Base-by-base conservation (phyloP, 2,329 filamentous ascomycete genomes). In the Ophiostoma novo-ulmi region DNA sequence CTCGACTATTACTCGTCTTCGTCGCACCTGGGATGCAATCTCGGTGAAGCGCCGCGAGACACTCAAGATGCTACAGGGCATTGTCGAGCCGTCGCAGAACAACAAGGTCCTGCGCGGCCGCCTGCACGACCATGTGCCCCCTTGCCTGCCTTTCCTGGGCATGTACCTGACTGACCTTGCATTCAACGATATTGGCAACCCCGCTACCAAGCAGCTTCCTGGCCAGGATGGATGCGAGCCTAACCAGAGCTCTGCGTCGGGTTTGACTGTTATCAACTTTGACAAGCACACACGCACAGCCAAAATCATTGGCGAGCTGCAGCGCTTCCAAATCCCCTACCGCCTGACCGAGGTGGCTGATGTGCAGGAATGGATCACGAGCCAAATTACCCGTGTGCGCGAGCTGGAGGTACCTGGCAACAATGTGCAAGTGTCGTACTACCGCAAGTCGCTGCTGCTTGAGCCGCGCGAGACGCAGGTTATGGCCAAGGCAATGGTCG, bases 81-180 rank as follows among this genome's bases (percentile, higher is more conserved):
- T 97, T 71, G 91, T 97, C 31, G 94, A 97, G 78, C 89, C 94
- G 5, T 89, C 92, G 14, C 92, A 93, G 77, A 99, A 99, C 82
- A 94, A 97, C 81, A 91, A 93, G 73, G 88, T 91, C 13, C 87
- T 99, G 35, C 91, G 95, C 65, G 88, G 90, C 71, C 89, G 91
- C 64, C 87, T 99, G 3, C 89, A 94, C 75, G 90, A 92, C 75
- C 92, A 96, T 70, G 89, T 96, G 0, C 92, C 94, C 0, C 94
- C 95, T 5, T 99, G 95, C 78, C 85, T 99, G 69, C 95, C 95
- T 0, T 99, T 98, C 78, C 87, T 99, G 2, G 95, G 95, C 74
- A 97, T 97, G 81, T 98, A 97, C 79, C 84, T 99, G 55, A 99
- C 95, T 0, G 95, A 99, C 61, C 69, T 99, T 52, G 97, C 94